Percentiles rank a stretch among this genome's conserved stretches.
Evolutionary conservation across 176 grass and related monocot species (phyloP).

Genomic region (Thalia dealbata): DNA sequence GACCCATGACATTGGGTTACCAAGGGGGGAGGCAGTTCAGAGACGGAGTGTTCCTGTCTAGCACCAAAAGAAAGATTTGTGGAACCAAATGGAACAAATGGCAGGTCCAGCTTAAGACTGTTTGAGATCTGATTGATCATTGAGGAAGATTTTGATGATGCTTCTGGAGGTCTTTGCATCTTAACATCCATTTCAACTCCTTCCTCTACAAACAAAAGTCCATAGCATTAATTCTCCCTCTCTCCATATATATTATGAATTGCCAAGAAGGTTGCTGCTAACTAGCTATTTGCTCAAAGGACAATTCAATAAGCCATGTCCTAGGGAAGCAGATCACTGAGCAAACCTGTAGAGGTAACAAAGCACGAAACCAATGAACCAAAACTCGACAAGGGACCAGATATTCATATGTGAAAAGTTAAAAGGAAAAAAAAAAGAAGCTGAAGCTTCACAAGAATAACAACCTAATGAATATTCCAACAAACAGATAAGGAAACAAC

Average conservation of each 20-base stretch:
- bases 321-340: background rate
- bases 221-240: background rate
- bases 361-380: background rate
- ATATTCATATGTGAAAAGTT: background rate
- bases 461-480: background rate
- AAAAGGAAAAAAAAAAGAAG: background rate
- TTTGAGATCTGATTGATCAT: background rate
- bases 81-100: slow-evolving; percentile 6
- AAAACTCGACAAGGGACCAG: background rate
- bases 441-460: background rate
- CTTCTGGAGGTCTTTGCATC: slow-evolving; percentile 5
- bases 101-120: slow-evolving; percentile 3
- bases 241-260: background rate
- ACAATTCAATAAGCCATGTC: background rate
- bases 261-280: background rate
- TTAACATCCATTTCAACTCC: slow-evolving; percentile 12
- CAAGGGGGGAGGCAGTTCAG: background rate
- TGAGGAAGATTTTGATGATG: background rate
- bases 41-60: slow-evolving; percentile 2
- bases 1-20: background rate
- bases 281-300: background rate
- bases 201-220: background rate
- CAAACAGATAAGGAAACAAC: background rate
- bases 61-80: background rate
- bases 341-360: background rate